Evolutionary conservation across 2,329 filamentous ascomycete genomes (phyloP).

Genomic region (Didymella keratinophila): DNA sequence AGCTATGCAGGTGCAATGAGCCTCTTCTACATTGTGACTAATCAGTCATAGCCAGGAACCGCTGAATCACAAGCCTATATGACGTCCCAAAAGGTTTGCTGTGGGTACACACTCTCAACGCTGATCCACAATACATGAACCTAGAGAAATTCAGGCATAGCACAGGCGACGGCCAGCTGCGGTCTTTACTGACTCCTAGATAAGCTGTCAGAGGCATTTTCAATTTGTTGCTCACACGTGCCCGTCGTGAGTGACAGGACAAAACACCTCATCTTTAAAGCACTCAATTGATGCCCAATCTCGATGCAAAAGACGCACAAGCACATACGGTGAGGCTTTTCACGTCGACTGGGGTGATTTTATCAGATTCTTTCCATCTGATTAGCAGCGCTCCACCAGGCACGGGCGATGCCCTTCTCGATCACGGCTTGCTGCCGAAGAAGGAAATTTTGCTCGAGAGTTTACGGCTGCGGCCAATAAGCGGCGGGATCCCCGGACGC

Average conservation of each 20-base stretch:
- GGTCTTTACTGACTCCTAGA: slow-evolving; percentile 13
- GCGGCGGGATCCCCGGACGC: slow-evolving; percentile 28
- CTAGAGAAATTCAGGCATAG: slow-evolving; percentile 20
- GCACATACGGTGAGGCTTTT: slow-evolving; percentile 6
- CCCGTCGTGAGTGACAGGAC: neutral
- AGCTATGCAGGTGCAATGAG: neutral
- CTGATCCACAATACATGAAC: slow-evolving; percentile 15
- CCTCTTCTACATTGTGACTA: neutral
- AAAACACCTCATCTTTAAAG: neutral
- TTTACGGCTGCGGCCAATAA: slow-evolving; percentile 26
- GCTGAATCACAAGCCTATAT: slow-evolving; percentile 4
- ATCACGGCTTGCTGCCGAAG: slow-evolving; percentile 21
- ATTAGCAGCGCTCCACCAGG: slow-evolving; percentile 20
- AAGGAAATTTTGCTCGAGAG: slow-evolving; percentile 18
- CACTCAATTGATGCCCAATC: slow-evolving; percentile 5
- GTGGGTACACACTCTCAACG: slow-evolving; percentile 13
- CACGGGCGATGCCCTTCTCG: slow-evolving; percentile 19
- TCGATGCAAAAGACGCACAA: neutral
- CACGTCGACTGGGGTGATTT: neutral
- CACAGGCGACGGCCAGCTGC: slow-evolving; percentile 17
- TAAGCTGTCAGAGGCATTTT: slow-evolving; percentile 23
- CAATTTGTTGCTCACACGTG: slow-evolving; percentile 14
- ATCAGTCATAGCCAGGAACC: slow-evolving; percentile 6
- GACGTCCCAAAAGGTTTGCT: slow-evolving; percentile 9
- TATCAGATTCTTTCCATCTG: slow-evolving; percentile 22